Evolutionary conservation across 169 alveolate genomes (phyloP).

Genomic region (Plasmodium chabaudi): DNA sequence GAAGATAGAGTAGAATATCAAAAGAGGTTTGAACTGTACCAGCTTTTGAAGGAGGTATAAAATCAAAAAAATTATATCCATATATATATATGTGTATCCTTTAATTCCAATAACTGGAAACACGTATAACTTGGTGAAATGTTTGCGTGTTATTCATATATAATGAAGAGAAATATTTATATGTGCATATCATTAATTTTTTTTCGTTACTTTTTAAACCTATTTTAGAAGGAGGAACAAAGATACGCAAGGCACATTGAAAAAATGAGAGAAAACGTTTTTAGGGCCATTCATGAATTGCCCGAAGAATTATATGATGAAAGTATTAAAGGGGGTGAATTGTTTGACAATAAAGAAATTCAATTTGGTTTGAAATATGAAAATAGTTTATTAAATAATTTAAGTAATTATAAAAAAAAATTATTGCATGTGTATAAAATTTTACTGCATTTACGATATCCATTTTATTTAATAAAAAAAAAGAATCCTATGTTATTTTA

Average conservation of each 20-base stretch:
- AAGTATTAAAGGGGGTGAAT: conserved; percentile 61
- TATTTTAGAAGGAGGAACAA: conserved; percentile 41
- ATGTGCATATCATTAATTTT: too few species aligned
- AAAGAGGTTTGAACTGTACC: conserved; percentile 75
- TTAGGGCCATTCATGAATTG: conserved; percentile 32
- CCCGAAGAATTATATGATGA: conserved; percentile 73
- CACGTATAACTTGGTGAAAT: neutral
- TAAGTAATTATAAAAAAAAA: conserved; percentile 78
- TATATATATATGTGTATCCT: neutral
- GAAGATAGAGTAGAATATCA: conserved; percentile 83
- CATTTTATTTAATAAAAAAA: conserved; percentile 80
- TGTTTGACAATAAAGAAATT: conserved; percentile 46
- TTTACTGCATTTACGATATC: conserved; percentile 82
- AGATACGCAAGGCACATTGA: conserved; percentile 48
- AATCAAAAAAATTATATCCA: neutral
- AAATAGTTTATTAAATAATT: conserved; percentile 66
- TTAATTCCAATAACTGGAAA: neutral
- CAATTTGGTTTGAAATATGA: conserved; percentile 77
- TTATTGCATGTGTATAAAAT: conserved; percentile 82
- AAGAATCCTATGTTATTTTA: conserved; percentile 84
- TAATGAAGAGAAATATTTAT: too few species aligned
- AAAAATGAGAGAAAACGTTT: conserved; percentile 68
- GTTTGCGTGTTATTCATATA: too few species aligned
- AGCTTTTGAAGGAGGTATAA: conserved; percentile 73
- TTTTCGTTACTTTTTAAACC: neutral